Base-by-base conservation (phyloP, 169 alveolate genomes). In the Plasmodium knowlesi region DNA sequence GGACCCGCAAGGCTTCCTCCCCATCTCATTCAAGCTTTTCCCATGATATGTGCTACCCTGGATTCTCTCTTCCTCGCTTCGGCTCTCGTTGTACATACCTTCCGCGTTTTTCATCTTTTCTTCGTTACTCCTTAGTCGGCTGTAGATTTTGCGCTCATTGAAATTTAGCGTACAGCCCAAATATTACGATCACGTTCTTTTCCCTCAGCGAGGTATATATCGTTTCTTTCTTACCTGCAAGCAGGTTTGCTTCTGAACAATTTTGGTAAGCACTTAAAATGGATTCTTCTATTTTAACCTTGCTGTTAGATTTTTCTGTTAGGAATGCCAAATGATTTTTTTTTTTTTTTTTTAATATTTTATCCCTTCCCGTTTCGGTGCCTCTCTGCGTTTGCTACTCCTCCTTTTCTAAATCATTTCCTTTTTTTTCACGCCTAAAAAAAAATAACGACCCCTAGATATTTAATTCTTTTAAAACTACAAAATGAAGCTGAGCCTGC, bases 221-320 rank as follows among this genome's bases (percentile, higher is more conserved):
- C 39, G 71, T 86, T 86, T 86, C 80, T 74, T 76, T 76, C 61
- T 50, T 12, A 5, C 28, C 80, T 57, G 57, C 82, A 54, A 3
- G 10, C 28, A 19, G 46, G 80, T 76, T 53, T 25, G 22, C 41
- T 34, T 85, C 84, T 76, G 46, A 28, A 37, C 57, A 50, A 50
- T 43, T 34, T 54, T 85, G 32, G 14, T 46, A 25, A 6, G n/a
- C 78, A 72, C 61, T 61, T 22, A 85, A 16, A 50, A 43, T 84
- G 30, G 70, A 16, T 73, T 73, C 84, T 46, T 85, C 93, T 28
- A 46, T 46, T 54, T 85, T 85, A 5, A 72, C 41, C n/a, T 43
- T 46, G 41, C 61, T 22, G 19, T 84, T 74, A 73, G 41, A 28
- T 86, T 53, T 54, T 54, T 84, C 92, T 12, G 83, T 71, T 67